Percentiles rank a stretch among this genome's conserved stretches.
Conservation (phyloP, 2,329 filamentous ascomycete genomes). For the Cryphonectria parasitica region DNA sequence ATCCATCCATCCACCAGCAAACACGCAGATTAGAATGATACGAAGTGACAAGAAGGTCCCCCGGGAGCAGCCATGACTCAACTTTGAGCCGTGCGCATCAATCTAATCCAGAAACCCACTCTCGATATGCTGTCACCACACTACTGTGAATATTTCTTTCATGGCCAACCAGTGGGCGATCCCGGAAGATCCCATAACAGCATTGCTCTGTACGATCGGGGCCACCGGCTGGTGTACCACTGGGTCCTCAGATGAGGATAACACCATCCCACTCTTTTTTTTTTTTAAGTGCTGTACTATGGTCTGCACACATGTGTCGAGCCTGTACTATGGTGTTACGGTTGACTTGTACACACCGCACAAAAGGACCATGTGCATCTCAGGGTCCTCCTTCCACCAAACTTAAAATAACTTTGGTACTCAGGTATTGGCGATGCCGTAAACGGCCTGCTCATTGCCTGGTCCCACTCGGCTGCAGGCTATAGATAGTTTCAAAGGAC, state of each 20-base stretch:
- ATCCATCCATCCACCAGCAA: not conserved
- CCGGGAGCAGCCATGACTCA: not conserved
- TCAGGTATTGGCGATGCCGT: not conserved
- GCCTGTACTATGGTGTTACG: not conserved
- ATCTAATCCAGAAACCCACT: not conserved
- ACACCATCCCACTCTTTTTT: conserved; percentile 3
- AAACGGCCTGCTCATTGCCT: conserved; percentile 2
- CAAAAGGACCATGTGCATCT: not conserved
- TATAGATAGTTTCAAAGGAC: not conserved
- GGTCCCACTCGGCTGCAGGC: conserved; percentile 10
- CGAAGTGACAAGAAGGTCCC: not conserved
- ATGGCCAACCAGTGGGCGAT: not conserved
- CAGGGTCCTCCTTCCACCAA: not conserved
- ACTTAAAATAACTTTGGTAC: too few species aligned
- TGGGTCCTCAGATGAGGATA: conserved; percentile 11
- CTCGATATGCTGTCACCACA: conserved; percentile 1
- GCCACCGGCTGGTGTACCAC: conserved; percentile 22
- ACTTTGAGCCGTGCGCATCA: conserved; percentile 1
- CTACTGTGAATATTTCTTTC: not conserved
- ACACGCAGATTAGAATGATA: not conserved
- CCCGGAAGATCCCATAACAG: conserved; percentile 9
- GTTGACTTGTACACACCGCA: not conserved
- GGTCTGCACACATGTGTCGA: not conserved
- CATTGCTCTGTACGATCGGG: conserved; percentile 17
- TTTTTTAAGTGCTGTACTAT: not conserved